Evolutionary conservation across 2,329 filamentous ascomycete species (phyloP), one percentile per base, ranked within the genome.

Genomic region (Sclerotinia glacialis): DNA sequence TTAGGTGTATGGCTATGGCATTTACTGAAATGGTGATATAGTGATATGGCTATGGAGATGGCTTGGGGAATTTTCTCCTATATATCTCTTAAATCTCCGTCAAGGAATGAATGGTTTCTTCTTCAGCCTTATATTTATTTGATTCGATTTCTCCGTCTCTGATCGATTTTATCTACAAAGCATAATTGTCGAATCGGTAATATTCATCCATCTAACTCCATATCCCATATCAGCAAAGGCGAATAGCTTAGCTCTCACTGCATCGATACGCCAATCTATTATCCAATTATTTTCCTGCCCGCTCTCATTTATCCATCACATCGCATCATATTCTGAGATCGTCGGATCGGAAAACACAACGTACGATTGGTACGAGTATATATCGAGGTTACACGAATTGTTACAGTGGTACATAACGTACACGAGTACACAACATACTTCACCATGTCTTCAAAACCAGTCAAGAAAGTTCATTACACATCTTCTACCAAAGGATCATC

Each of bases 401-500:
- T 64, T 53, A 55, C 61, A 16, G 34, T 64, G 49, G 49, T 34
- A 55, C 61, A 42, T 21, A 56, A 26, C 28, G 56, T 64, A 44
- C 40, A 14, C 21, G 34, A 31, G 52, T 55, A 55, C 37, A 31
- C 37, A 26, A 31, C 50, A 46, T 23, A 42, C 34, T 3, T 40
- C n/a, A 61, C 16, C n/a, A 65, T 60, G 54, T 50, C 64, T n/a
- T 65, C 64, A 11, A 59, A 60, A 18, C 64, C 54, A 0, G 42
- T 42, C 18, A 65, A 60, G 21, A 65, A 65, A 18, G 64, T 65
- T n/a, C 64, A 61, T 31, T 65, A 65, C 46, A 61, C 64, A 21
- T 28, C 64, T 3, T 61, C 54, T 4, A 65, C 64, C 46, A 66
- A 66, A 46, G 64, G 64, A 16, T 65, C 62, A 2, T 65, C 62